Base-by-base conservation (phyloP, 805 yeast species). In the Saccharomycopsis oosterbeekiorum region DNA sequence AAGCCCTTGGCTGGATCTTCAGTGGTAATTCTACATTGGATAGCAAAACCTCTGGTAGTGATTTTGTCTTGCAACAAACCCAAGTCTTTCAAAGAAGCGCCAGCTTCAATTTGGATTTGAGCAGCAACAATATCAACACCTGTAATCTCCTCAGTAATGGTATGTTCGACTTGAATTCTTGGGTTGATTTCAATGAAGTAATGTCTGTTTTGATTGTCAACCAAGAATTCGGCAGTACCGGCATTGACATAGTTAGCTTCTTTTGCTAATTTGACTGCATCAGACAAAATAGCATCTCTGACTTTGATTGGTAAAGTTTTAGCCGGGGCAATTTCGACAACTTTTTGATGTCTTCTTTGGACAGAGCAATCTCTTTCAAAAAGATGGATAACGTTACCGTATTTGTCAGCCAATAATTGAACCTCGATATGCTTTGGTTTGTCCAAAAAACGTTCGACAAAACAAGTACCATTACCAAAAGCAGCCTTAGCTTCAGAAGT, bases 311-410 rank as follows among this genome's bases (percentile, higher is more conserved):
- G 96, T 68, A 94, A 78, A 65, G 91, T 90, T 76, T 89, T 86
- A 43, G 98, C 97, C 12, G 99, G 98, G 4, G 99, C 99, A 69
- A 93, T 91, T 76, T 93, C 99, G 43, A 93, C 98, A 59, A 93
- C 99, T 76, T 93, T 93, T 78, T 93, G 99, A 75, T 93, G 99
- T 79, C 99, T 89, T 80, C 99, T 89, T 79, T 93, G 99, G 59
- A 93, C 99, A n/a, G 97, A 91, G 77, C 99, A 93, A 77, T 93
- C 99, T 77, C 99, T 86, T 80, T 93, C 99, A 68, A 91, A 94
- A 69, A 93, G 77, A 73, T 93, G 99, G 70, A 93, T 88, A 29
- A 92, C 97, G 73, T 93, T 94, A 62, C 99, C 99, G 71, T 88
- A 85, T 70, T 82, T 81, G 74, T 93, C 99, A 58, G 97, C 99